These are phyloP conservation scores for Pouteria campechiana DNA, from an alignment of 179 eudicot species.

Conservation along the genomic window DNA sequence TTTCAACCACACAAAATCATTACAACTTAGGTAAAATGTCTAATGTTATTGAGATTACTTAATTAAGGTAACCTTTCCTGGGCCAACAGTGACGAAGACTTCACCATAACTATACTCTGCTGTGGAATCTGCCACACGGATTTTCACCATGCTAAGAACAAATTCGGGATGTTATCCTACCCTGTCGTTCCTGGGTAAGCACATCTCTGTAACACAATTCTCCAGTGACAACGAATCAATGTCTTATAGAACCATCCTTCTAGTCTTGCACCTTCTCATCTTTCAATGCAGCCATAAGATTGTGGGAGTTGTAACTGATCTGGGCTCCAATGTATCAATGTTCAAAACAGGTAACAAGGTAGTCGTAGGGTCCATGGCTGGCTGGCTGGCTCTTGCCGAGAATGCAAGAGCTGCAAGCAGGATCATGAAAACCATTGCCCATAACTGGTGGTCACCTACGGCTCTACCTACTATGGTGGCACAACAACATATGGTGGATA, in stretches of 20 bases:
- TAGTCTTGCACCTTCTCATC: too few relatives aligned
- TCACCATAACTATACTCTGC: slow-evolving; percentile 47
- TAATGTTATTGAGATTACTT: too few relatives aligned
- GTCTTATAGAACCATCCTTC: too few relatives aligned
- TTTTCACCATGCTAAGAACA: slow-evolving; percentile 43
- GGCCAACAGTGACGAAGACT: slow-evolving; percentile 58
- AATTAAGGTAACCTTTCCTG: too few relatives aligned
- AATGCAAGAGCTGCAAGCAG: slow-evolving; percentile 16
- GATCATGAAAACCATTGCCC: slow-evolving; percentile 32
- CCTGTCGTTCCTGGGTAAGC: slow-evolving; percentile 82
- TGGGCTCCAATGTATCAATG: slow-evolving; percentile 28
- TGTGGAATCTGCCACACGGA: slow-evolving; percentile 88
- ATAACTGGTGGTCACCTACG: slow-evolving; percentile 12
- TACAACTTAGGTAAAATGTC: too few relatives aligned
- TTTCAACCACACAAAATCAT: too few relatives aligned
- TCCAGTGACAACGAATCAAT: too few relatives aligned
- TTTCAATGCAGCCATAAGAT: slow-evolving; percentile 43
- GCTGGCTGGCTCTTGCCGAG: slow-evolving; percentile 28
- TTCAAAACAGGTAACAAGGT: slow-evolving; percentile 24
- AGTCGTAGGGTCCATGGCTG: slow-evolving; percentile 30
- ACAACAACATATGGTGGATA: slow-evolving; percentile 31
- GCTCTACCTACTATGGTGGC: slow-evolving; percentile 12
- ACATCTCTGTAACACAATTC: neutral
- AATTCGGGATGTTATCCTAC: slow-evolving; percentile 62
- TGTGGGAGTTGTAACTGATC: slow-evolving; percentile 26